phyloP scores from a whole-genome alignment of 1,284 basidiomycete species.

The Trametes versicolor region DNA sequence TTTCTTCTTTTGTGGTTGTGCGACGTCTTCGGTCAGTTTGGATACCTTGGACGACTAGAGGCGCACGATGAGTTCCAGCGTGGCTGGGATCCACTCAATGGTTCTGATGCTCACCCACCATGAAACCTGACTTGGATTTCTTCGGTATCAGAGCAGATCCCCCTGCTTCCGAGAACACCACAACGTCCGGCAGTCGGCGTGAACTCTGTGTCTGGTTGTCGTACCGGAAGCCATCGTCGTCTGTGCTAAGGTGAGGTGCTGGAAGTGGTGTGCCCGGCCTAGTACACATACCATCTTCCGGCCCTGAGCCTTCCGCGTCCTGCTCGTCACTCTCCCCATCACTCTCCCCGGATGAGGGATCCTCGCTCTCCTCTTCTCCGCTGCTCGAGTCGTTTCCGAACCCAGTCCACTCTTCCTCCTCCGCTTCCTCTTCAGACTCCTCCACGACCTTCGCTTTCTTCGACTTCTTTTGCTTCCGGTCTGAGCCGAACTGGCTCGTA shows the following conservation, averaged over 20 bases:
- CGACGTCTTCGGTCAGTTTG: conserved; percentile 57
- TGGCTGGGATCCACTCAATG: conserved; percentile 11
- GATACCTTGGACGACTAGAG: conserved; percentile 79
- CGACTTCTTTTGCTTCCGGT: conserved; percentile 28
- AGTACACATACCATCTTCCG: conserved; percentile 25
- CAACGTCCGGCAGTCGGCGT: conserved; percentile 50
- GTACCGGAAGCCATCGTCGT: conserved; percentile 31
- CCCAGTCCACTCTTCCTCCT: conserved; percentile 51
- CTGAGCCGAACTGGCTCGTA: conserved; percentile 44
- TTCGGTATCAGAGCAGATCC: conserved; percentile 23
- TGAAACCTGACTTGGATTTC: conserved; percentile 58
- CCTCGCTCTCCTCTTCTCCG: conserved; percentile 33
- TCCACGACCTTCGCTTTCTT: conserved; percentile 16
- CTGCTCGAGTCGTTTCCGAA: conserved; percentile 31
- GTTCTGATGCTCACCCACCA: conserved; percentile 60
- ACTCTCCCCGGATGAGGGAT: conserved; percentile 16
- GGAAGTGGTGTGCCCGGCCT: neutral
- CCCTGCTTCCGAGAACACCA: conserved; percentile 63
- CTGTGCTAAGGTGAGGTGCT: neutral
- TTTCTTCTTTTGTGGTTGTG: conserved; percentile 37
- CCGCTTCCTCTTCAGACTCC: conserved; percentile 36
- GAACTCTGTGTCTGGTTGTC: conserved; percentile 11
- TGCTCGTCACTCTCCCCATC: conserved; percentile 38
- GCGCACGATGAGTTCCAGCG: conserved; percentile 13
- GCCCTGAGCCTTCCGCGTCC: neutral